A percentile compares a stretch with the other conserved stretches of the same genome.
phyloP scores from a whole-genome alignment of 805 yeast genomes.

The Hanseniaspora meyeri region DNA sequence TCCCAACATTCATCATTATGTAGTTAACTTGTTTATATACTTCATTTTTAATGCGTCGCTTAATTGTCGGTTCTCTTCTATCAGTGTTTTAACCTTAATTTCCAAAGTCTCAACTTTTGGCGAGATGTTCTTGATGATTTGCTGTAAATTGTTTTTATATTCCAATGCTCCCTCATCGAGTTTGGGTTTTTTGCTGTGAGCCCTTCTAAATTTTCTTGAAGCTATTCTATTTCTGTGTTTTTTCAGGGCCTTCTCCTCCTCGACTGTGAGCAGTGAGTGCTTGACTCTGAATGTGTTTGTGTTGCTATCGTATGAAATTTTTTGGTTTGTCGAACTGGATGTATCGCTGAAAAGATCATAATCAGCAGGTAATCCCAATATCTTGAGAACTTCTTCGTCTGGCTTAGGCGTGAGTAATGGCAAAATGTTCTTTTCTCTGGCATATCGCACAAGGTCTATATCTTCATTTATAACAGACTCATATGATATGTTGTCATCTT shows the following conservation, averaged over 20 bases:
- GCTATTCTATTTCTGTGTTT: constrained; percentile 9
- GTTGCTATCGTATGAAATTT: neutral
- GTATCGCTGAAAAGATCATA: constrained; percentile 1
- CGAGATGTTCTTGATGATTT: neutral
- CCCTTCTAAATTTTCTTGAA: constrained; percentile 9
- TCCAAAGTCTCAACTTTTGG: neutral
- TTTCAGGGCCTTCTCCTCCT: constrained; percentile 2
- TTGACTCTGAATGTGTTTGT: constrained; percentile 6
- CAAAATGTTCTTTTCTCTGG: neutral
- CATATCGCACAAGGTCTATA: neutral
- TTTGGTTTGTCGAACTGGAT: neutral
- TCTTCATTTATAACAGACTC: neutral
- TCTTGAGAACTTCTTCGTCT: neutral
- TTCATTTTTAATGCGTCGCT: neutral
- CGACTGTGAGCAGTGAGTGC: neutral
- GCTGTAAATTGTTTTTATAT: neutral
- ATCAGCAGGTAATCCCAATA: neutral
- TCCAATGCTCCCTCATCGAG: neutral
- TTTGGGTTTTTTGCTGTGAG: neutral
- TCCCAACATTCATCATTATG: neutral
- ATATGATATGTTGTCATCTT: neutral
- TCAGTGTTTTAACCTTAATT: neutral
- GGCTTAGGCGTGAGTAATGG: neutral
- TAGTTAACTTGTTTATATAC: constrained; percentile 9
- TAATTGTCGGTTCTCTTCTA: neutral